phyloP scores from a whole-genome alignment of 768 basidiomycete genomes.

The Macrocybe gigantea region DNA sequence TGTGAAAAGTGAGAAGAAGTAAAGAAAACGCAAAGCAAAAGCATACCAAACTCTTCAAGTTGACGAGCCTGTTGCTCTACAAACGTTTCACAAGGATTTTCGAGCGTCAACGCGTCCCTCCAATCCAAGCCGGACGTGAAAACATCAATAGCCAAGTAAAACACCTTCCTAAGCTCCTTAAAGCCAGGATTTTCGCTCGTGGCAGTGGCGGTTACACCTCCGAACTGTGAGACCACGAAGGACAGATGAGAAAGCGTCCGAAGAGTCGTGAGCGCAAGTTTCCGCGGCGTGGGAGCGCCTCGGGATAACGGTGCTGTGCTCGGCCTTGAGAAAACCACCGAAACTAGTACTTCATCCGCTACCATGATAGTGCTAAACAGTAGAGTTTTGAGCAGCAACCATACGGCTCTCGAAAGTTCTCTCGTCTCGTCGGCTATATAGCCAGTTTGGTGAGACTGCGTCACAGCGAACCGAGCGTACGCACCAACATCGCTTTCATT shows the following conservation, averaged over 20 bases:
- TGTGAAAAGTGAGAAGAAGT: conserved; percentile 1
- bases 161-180: conserved; percentile 64
- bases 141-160: conserved; percentile 76
- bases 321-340: conserved; percentile 48
- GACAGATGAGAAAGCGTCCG: conserved; percentile 61
- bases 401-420: conserved; percentile 43
- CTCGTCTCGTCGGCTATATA: conserved; percentile 36
- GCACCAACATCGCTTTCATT: conserved; percentile 26
- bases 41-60: conserved; percentile 8
- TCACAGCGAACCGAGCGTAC: not conserved
- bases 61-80: conserved; percentile 15
- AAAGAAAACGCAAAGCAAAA: not conserved
- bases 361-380: conserved; percentile 74
- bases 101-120: conserved; percentile 13
- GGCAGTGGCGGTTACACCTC: conserved; percentile 55
- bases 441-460: not conserved
- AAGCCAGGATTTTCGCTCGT: conserved; percentile 44
- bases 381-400: conserved; percentile 67
- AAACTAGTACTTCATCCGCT: conserved; percentile 52
- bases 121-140: conserved; percentile 32
- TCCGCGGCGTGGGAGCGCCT: conserved; percentile 8
- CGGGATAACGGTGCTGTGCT: not conserved
- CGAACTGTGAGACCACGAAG: conserved; percentile 77
- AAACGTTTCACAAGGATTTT: conserved; percentile 30
- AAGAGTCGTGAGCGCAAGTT: conserved; percentile 50